Base-by-base conservation (phyloP, 345 rosid species). In the Citrus australasica region DNA sequence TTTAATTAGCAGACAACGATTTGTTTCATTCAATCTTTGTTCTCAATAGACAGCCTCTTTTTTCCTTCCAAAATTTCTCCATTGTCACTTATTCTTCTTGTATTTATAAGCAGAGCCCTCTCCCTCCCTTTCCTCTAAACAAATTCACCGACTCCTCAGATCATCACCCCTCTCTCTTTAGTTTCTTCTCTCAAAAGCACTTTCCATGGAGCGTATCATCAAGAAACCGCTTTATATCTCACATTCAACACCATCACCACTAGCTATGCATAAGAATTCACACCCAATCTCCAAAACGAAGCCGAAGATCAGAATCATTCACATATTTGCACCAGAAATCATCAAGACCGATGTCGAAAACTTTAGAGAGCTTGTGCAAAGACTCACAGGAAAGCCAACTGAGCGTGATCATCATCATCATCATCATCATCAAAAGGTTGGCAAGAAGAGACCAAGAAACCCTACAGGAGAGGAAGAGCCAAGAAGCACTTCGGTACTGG, bases 271-370 rank as follows among this genome's bases (percentile, higher is more conserved):
- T 81, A 88, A 78, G 71, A 77, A 82, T 22, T 95, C 98, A 24
- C 84, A 78, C 4, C 67, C 83, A 19, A 86, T 90, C 46, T 81
- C 92, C 59, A 93, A 94, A 85, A 38, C 85, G 24, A 91, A 93
- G 90, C 97, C 97, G 2, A 90, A 89, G 85, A 87, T 94, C 14
- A 88, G 97, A 30, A 91, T 96, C 37, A 89, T 94, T 76, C 98
- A 96, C 89, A 88, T 93, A 80, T 90, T 89, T 83, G 97, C 96
- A 38, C 99, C 99, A 17, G 97, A 93, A 86, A 92, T 96, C 86
- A 96, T 94, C 91, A 89, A 92, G 81, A 94, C 98, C 25, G 98
- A 94, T 81, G 97, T 82, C 17, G 93, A 89, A 9, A 94, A 90
- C 89, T 96, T 96, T 81, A 80, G 97, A 61, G 98, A 92, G 79